phyloP scores from a whole-genome alignment of 2,329 filamentous ascomycete species.

The Monilinia vaccinii-corymbosi region DNA sequence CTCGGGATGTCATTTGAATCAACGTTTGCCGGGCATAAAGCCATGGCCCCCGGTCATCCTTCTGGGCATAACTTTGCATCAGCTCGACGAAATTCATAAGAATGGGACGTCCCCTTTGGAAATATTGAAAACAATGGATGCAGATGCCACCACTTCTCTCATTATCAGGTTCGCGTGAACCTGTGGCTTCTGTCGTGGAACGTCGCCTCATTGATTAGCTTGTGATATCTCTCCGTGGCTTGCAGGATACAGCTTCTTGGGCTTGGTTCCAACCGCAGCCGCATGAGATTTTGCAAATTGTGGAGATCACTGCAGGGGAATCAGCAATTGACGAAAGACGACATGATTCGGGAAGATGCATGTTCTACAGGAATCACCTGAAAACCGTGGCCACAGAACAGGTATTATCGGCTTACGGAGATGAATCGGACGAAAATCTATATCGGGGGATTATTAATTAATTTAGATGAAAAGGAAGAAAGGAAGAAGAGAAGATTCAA shows the following conservation, averaged over 20 bases:
- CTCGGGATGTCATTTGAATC: neutral
- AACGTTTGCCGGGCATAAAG: neutral
- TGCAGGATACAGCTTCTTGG: constrained; percentile 5
- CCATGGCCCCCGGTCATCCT: neutral
- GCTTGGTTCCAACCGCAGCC: neutral
- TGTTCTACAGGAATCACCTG: constrained; percentile 9
- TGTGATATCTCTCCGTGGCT: constrained; percentile 4
- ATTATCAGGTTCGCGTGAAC: neutral
- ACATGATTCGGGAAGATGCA: constrained; percentile 5
- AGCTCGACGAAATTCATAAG: constrained; percentile 3
- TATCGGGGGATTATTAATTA: neutral
- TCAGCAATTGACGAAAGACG: neutral
- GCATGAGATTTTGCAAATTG: constrained; percentile 3
- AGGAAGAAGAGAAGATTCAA: neutral
- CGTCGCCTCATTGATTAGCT: neutral
- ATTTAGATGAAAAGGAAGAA: constrained; percentile 1
- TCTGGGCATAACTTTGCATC: neutral
- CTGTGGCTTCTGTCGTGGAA: neutral
- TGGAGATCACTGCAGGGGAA: neutral
- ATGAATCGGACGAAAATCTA: constrained; percentile 5
- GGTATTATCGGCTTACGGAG: neutral
- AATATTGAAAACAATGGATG: neutral
- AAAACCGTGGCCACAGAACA: constrained; percentile 2
- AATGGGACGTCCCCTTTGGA: neutral
- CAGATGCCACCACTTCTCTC: constrained; percentile 3